These are phyloP conservation scores for Tolypocladium tundrense DNA, from an alignment of 2,329 filamentous ascomycete species.

Conservation along the genomic window DNA sequence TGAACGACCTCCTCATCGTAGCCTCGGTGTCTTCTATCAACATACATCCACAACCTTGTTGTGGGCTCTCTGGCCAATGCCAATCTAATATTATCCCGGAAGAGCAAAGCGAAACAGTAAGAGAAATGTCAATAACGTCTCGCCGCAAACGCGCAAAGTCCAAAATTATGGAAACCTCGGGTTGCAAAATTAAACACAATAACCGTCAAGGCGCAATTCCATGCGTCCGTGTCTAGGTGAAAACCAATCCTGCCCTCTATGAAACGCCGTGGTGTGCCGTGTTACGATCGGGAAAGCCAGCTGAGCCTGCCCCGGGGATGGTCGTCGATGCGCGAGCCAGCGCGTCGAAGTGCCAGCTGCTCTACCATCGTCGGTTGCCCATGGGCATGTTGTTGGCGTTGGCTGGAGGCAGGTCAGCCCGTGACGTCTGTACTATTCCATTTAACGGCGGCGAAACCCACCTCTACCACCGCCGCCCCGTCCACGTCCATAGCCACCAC, in stretches of 20 bases:
- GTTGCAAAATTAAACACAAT: constrained; percentile 1
- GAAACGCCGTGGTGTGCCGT: constrained; percentile 18
- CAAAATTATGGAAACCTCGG: not conserved
- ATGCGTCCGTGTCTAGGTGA: constrained; percentile 8
- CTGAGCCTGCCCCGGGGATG: not conserved
- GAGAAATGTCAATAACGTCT: not conserved
- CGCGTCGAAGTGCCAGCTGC: constrained; percentile 1
- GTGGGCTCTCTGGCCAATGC: not conserved
- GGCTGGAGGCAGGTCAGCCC: constrained; percentile 19
- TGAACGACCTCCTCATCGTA: not conserved
- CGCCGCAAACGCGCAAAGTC: not conserved
- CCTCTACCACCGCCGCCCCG: constrained; percentile 42
- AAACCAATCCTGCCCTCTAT: constrained; percentile 17
- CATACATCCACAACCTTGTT: not conserved
- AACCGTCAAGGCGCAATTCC: constrained; percentile 4
- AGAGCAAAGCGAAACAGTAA: not conserved
- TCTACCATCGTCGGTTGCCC: constrained; percentile 41
- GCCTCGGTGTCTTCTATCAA: not conserved
- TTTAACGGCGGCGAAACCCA: constrained; percentile 28
- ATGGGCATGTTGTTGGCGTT: constrained; percentile 42
- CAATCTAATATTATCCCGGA: not conserved
- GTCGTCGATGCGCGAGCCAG: not conserved
- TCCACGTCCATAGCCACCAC: constrained; percentile 61
- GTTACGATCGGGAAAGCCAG: constrained; percentile 3
- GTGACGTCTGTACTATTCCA: not conserved